A percentile compares a stretch with the other conserved stretches of the same genome.
These are phyloP conservation scores for Eleusine indica DNA, from an alignment of 176 grass and related monocot species.

Conservation along the genomic window DNA sequence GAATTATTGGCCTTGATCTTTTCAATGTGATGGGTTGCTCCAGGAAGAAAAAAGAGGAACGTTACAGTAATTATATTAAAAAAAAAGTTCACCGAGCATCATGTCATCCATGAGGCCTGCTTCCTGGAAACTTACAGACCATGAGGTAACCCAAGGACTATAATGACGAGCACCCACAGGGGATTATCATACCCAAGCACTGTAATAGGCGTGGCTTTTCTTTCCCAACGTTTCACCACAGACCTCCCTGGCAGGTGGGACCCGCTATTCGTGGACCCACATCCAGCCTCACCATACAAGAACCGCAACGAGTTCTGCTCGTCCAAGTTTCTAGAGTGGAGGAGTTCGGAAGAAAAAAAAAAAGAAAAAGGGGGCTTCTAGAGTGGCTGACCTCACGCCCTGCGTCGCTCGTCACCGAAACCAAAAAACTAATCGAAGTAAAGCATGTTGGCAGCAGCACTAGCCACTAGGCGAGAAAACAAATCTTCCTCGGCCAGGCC, in stretches of 20 bases:
- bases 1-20: slow-evolving; percentile 13
- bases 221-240: no score
- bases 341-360: no score
- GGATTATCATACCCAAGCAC: background rate
- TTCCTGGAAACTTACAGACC: slow-evolving; percentile 42
- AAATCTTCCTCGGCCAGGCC: slow-evolving; percentile 21
- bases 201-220: background rate
- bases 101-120: slow-evolving; percentile 12
- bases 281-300: background rate
- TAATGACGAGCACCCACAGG: background rate
- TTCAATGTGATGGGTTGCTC: background rate
- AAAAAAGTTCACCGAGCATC: background rate
- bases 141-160: background rate
- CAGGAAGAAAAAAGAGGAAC: background rate
- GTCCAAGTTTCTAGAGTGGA: background rate
- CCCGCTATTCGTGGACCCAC: background rate
- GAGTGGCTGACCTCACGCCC: slow-evolving; percentile 14
- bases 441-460: slow-evolving; percentile 23
- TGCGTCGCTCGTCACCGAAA: background rate
- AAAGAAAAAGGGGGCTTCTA: background rate
- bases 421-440: background rate
- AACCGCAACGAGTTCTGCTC: background rate
- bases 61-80: background rate
- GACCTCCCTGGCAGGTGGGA: background rate
- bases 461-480: background rate